A percentile compares a stretch with the other conserved stretches of the same genome.
These are phyloP conservation scores for Hypholoma sublateritium DNA, from an alignment of 768 basidiomycete genomes.

Conservation along the genomic window DNA sequence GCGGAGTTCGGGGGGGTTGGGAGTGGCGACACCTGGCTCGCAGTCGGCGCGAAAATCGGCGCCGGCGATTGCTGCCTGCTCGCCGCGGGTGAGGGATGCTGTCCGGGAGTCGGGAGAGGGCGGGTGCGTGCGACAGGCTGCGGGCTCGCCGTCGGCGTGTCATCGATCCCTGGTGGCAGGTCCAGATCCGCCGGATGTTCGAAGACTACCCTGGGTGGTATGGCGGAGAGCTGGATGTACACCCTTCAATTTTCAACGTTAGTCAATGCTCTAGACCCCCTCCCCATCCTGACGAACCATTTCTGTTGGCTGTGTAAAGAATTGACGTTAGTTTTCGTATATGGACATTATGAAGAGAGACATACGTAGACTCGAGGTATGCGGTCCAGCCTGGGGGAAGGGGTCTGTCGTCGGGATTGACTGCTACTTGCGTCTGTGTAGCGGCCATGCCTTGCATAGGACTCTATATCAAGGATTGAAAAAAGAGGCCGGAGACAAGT, in stretches of 20 bases:
- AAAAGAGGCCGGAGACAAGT: neutral
- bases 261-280: neutral
- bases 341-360: neutral
- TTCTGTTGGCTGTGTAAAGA: conserved; percentile 14
- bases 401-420: conserved; percentile 20
- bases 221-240: conserved; percentile 30
- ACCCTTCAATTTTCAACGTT: conserved; percentile 21
- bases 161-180: neutral
- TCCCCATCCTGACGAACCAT: conserved; percentile 16
- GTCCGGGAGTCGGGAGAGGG: neutral
- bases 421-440: conserved; percentile 3
- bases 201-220: conserved; percentile 33
- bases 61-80: neutral
- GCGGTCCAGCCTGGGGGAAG: conserved; percentile 34
- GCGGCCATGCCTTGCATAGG: neutral
- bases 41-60: neutral
- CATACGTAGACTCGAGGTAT: conserved; percentile 29
- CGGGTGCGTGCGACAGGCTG: conserved; percentile 3
- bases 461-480: neutral
- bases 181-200: conserved; percentile 29
- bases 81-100: neutral
- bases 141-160: conserved; percentile 1
- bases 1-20: neutral
- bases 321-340: neutral
- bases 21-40: neutral